These are phyloP conservation scores for Scleroderma bovista DNA, from an alignment of 768 basidiomycete species.

Conservation along the genomic window DNA sequence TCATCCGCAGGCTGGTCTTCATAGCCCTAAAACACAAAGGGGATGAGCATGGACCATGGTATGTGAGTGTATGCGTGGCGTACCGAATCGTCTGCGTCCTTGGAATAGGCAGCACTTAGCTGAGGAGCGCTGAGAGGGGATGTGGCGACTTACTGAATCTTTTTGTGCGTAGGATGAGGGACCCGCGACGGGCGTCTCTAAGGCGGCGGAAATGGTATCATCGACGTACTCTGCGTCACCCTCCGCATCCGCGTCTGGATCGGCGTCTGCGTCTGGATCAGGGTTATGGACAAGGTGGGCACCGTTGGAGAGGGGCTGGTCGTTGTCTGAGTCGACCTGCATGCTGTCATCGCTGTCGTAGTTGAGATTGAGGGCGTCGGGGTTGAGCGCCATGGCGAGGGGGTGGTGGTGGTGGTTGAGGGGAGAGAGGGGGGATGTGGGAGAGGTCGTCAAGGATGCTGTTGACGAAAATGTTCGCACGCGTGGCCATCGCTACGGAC, in stretches of 20 bases:
- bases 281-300: constrained; percentile 35
- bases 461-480: constrained; percentile 38
- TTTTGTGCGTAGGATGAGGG: constrained; percentile 45
- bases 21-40: constrained; percentile 50
- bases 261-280: constrained; percentile 60
- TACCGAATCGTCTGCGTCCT: constrained; percentile 32
- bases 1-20: constrained; percentile 41
- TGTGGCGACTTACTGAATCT: constrained; percentile 49
- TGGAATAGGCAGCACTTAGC: constrained; percentile 1
- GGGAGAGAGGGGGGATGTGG: constrained; percentile 27
- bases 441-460: constrained; percentile 37
- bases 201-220: constrained; percentile 31
- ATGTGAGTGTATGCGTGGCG: constrained; percentile 11
- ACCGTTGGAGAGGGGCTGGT: constrained; percentile 25
- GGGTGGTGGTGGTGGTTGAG: constrained; percentile 31
- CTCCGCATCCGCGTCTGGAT: constrained; percentile 37
- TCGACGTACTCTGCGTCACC: constrained; percentile 39
- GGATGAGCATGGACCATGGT: constrained; percentile 14
- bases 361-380: constrained; percentile 46
- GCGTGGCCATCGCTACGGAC: constrained; percentile 39
- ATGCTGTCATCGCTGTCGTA: constrained; percentile 56
- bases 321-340: constrained; percentile 63
- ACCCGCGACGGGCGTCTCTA: constrained; percentile 33
- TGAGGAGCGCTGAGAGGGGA: constrained; percentile 6
- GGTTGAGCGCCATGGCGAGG: constrained; percentile 29